A percentile compares a stretch with the other conserved stretches of the same genome.
These are phyloP conservation scores for Zygosaccharomyces kombuchaensis DNA, from an alignment of 805 yeast species.

Conservation along the genomic window DNA sequence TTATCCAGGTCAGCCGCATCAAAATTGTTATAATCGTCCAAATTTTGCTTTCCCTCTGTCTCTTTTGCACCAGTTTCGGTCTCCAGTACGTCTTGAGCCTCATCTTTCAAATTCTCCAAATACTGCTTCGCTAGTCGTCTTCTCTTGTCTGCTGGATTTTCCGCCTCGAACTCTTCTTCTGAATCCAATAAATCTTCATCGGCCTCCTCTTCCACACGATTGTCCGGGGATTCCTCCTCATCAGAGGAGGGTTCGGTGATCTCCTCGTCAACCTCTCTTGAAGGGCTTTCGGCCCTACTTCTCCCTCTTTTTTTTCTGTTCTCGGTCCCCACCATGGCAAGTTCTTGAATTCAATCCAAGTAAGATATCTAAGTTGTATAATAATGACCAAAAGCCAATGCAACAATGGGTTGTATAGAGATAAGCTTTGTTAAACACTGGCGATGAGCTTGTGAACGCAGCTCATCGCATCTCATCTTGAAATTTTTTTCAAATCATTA, in stretches of 20 bases:
- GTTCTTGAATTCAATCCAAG: background rate
- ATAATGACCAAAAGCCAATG: background rate
- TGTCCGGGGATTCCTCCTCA: conserved; percentile 46
- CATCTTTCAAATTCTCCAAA: conserved; percentile 67
- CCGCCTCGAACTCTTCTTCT: conserved; percentile 70
- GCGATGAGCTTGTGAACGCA: conserved; percentile 4
- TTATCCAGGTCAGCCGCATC: conserved; percentile 90
- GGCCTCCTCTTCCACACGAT: conserved; percentile 35
- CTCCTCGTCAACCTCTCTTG: conserved; percentile 45
- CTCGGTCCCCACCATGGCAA: conserved; percentile 6
- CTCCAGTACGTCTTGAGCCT: conserved; percentile 41
- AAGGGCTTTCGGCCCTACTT: conserved; percentile 20
- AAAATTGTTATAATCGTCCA: conserved; percentile 47
- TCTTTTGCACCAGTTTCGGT: conserved; percentile 16
- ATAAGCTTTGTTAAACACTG: background rate
- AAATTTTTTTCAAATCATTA: conserved; percentile 19
- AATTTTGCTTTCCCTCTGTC: conserved; percentile 18
- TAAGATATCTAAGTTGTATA: background rate
- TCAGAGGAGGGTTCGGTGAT: conserved; percentile 48
- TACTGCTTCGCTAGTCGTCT: conserved; percentile 92
- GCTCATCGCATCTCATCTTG: conserved; percentile 26
- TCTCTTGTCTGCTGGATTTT: conserved; percentile 88
- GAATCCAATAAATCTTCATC: conserved; percentile 48
- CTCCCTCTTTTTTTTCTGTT: conserved; percentile 21
- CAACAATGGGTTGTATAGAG: background rate